Conservation (phyloP, 768 basidiomycete species). For the Crassisporium funariophilum region DNA sequence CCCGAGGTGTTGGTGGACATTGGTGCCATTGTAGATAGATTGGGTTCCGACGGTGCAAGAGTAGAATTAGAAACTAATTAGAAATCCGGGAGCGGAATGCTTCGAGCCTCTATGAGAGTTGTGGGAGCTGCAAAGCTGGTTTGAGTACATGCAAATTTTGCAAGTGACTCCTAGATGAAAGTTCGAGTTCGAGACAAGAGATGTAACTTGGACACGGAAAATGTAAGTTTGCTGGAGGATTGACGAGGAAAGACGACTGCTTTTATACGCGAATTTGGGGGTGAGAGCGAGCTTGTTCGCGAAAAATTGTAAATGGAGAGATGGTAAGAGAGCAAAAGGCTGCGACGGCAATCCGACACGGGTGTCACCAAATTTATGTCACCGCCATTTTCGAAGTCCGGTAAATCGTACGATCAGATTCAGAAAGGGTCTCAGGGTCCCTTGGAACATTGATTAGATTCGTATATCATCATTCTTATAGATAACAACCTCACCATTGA, state of each 20-base stretch:
- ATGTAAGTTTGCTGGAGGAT: background rate
- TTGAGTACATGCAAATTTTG: constrained; percentile 88
- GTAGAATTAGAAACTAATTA: constrained; percentile 48
- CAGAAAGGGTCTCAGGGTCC: constrained; percentile 10
- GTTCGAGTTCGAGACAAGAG: constrained; percentile 6
- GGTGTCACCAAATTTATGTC: constrained; percentile 14
- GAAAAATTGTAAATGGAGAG: constrained; percentile 4
- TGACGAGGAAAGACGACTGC: background rate
- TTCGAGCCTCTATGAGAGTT: constrained; percentile 87
- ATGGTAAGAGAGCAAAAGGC: constrained; percentile 11
- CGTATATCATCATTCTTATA: background rate
- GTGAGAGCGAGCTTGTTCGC: no score
- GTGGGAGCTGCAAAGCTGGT: constrained; percentile 88
- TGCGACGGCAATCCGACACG: constrained; percentile 9
- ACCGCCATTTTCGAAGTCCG: constrained; percentile 23
- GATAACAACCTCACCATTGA: no score
- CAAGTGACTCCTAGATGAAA: constrained; percentile 34
- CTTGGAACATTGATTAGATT: constrained; percentile 2
- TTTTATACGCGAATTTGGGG: constrained; percentile 6
- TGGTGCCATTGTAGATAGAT: constrained; percentile 48
- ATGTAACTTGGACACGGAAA: constrained; percentile 8
- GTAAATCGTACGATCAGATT: constrained; percentile 18
- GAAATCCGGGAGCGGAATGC: constrained; percentile 74
- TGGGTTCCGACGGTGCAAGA: constrained; percentile 30
- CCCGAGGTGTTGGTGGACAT: constrained; percentile 57